Evolutionary conservation across 257 asterid species (phyloP), one percentile per base, ranked within the genome.

Genomic region (Coffea canephora): DNA sequence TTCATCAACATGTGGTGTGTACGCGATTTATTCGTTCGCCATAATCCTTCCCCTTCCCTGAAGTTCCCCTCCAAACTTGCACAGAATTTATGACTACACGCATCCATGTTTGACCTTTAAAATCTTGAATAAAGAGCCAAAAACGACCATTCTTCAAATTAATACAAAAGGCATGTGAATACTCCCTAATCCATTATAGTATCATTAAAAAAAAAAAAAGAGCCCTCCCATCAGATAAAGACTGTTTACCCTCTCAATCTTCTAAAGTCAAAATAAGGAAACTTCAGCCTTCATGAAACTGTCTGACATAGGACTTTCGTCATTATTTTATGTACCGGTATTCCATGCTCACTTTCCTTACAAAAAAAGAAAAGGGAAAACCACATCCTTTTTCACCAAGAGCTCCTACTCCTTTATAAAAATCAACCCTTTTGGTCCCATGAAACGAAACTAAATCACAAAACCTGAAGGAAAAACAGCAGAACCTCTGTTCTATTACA

Each of bases 231-330:
- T 8, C 15, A n/a, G 57, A 61, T 61, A 31, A 76, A 62, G 46
- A 52, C 79, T 62, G 61, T 5, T 66, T 34, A 76, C 72, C 72
- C 52, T 61, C 48, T 14, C 27, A 16, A 65, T 65, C 73, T 8
- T 27, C 8, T 27, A 66, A 76, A 65, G 80, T 77, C 74, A 77
- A 77, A 77, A 65, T 46, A 48, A 49, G 80, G 73, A 45, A 65
- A 48, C 74, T 77, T 77, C 16, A 6, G 46, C 46, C n/a, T 13
- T 67, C 71, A 67, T 14, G 8, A 18, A 67, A 34, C 71, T 45
- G 71, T 31, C 23, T 67, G 34, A 75, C 66, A 43, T 18, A 75
- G 62, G 55, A 43, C 74, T 23, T 43, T 1, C 34, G 6, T 48
- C n/a, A 57, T 3, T 39, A 39, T 39, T 39, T 39, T 39, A 31